Conservation (phyloP, 2,329 filamentous ascomycete genomes). For the Hawksworthiomyces lignivorus region DNA sequence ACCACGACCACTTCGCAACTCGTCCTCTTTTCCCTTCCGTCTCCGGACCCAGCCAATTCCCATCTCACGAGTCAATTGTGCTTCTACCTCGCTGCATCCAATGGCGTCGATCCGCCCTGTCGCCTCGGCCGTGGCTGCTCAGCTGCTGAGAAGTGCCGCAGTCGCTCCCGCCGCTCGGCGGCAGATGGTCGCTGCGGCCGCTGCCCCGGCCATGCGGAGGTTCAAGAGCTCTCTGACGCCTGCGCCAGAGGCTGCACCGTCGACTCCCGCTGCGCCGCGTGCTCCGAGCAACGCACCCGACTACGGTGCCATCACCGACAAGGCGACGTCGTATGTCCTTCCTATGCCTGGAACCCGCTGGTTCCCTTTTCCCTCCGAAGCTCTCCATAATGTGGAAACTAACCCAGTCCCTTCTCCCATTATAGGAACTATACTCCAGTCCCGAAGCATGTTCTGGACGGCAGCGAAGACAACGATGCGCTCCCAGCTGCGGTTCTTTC, state of each 20-base stretch:
- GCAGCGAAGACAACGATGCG: conserved; percentile 69
- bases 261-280: conserved; percentile 29
- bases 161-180: conserved; percentile 10
- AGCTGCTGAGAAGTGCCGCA: conserved; percentile 41
- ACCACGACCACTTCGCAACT: too few species aligned
- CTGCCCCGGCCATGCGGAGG: conserved; percentile 40
- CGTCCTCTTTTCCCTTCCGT: neutral
- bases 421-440: conserved; percentile 84
- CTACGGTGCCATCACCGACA: conserved; percentile 74
- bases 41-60: too few species aligned
- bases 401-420: too few species aligned
- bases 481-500: conserved; percentile 81
- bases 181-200: conserved; percentile 25
- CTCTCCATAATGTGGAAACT: too few species aligned
- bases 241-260: conserved; percentile 29
- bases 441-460: conserved; percentile 82
- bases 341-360: too few species aligned
- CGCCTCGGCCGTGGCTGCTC: conserved; percentile 40
- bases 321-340: conserved; percentile 73
- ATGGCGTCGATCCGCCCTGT: conserved; percentile 63
- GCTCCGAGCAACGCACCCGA: conserved; percentile 61
- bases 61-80: too few species aligned
- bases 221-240: conserved; percentile 46
- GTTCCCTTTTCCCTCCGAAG: too few species aligned
- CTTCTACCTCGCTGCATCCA: too few species aligned